Base-by-base conservation (phyloP, 495 filamentous ascomycete genomes). In the Parachaetomium inaequale region DNA sequence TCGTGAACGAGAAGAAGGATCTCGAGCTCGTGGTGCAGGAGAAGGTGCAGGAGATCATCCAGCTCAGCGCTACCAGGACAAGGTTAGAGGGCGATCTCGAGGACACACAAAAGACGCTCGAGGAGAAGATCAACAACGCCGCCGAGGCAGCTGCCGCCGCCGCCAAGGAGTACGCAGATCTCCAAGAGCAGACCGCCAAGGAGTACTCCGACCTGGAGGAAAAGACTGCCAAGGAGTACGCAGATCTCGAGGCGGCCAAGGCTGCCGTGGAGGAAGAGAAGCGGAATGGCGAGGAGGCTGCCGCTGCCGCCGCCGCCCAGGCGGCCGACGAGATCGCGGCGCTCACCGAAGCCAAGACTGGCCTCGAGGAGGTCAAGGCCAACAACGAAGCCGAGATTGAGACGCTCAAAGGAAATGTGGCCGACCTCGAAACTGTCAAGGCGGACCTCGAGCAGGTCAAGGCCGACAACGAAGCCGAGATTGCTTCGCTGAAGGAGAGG, bases 11-110 rank as follows among this genome's bases (percentile, higher is more conserved):
- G 55, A 74, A 74, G 68, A 29, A 36, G 17, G 69, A 68, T 7
- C 68, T 75, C 58, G 71, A 75, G 61, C 50, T 51, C 1, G 38
- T 64, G 6, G 63, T 73, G 17, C 63, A 69, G 47, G 71, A 70
- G 2, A 72, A 70, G 59, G 52, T 66, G 15, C 59, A 72, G 46
- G 69, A 72, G 63, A 68, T 70, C n/a, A 28, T 70, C 5, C 66
- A 72, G 38, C 66, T 75, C 14, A 62, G 54, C 29, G 71, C 67
- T 19, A 38, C 43, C 34, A 56, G 59, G 45, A 54, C 66, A 19
- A 66, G 46, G 21, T 65, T 75, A 42, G 66, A 73, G 14, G 61
- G 45, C 8, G 67, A 73, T 11, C 62, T 74, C 28, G 59, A 67
- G 51, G 72, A 72, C 40, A 67, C 69, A 3, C 59, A 54, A 6